These are phyloP conservation scores for Sclerotinia glacialis DNA, from an alignment of 2,329 filamentous ascomycete genomes.

Conservation along the genomic window DNA sequence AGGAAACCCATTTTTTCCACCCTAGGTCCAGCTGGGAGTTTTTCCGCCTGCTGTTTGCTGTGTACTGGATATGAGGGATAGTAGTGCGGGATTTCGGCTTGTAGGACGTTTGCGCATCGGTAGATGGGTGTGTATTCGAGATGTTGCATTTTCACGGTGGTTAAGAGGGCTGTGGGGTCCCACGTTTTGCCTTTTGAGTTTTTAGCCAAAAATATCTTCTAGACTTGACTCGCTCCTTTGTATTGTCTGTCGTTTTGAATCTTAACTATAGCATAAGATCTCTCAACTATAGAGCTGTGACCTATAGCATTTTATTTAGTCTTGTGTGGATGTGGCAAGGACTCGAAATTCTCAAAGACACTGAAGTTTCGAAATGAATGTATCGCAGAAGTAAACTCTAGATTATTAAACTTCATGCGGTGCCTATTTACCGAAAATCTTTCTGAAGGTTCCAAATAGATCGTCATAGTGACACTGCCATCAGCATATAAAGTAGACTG, in stretches of 20 bases:
- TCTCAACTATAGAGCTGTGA: too few relatives aligned
- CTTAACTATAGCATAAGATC: too few relatives aligned
- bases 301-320: too few relatives aligned
- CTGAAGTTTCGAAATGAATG: too few relatives aligned
- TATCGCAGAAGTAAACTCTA: too few relatives aligned
- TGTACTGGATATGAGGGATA: rapidly evolving
- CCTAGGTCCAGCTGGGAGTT: neutral
- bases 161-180: neutral
- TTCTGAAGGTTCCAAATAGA: neutral
- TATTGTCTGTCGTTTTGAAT: neutral
- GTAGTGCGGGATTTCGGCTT: neutral
- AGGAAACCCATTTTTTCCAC: neutral
- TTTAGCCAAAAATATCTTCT: neutral
- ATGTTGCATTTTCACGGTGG: neutral
- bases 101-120: neutral
- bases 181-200: neutral
- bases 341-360: too few relatives aligned
- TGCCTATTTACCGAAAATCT: too few relatives aligned
- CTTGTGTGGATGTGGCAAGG: too few relatives aligned
- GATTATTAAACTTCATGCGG: too few relatives aligned
- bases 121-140: neutral
- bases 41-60: neutral
- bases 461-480: neutral
- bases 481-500: neutral
- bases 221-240: neutral